phyloP scores from a whole-genome alignment of 2,329 filamentous ascomycete genomes.

The Westerdykella ornata region DNA sequence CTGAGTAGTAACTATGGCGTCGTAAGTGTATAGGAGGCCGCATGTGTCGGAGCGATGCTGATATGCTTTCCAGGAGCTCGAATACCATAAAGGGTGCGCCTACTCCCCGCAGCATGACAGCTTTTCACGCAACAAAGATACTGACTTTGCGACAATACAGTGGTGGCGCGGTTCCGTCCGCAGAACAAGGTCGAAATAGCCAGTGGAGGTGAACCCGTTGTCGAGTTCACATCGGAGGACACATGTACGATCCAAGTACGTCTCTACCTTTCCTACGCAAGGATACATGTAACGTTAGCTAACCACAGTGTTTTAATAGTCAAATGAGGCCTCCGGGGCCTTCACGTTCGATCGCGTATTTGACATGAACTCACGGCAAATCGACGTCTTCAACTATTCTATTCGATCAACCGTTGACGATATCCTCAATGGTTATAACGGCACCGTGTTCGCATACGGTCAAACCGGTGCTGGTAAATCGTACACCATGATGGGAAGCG shows the following conservation, averaged over 20 bases:
- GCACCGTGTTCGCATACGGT: slow-evolving; percentile 96
- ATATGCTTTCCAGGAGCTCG: slow-evolving; percentile 41
- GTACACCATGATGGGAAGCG: slow-evolving; percentile 96
- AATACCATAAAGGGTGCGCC: slow-evolving; percentile 44
- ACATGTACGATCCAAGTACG: slow-evolving; percentile 79
- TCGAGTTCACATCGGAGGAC: slow-evolving; percentile 79
- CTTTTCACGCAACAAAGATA: slow-evolving; percentile 1
- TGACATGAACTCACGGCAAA: slow-evolving; percentile 83
- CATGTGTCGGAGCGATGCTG: slow-evolving; percentile 25
- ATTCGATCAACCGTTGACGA: slow-evolving; percentile 95
- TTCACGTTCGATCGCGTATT: slow-evolving; percentile 97
- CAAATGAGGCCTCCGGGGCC: slow-evolving; percentile 70
- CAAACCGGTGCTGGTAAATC: slow-evolving; percentile 98
- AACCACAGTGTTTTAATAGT: slow-evolving; percentile 49
- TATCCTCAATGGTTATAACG: slow-evolving; percentile 98
- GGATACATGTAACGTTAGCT: background rate
- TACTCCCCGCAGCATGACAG: background rate
- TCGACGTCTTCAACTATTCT: slow-evolving; percentile 96
- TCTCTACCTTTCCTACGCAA: background rate
- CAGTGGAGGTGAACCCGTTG: slow-evolving; percentile 86
- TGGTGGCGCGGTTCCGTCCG: slow-evolving; percentile 94
- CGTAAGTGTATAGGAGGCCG: slow-evolving; percentile 22
- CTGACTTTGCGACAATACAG: slow-evolving; percentile 43
- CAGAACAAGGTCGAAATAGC: slow-evolving; percentile 92
- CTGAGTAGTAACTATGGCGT: slow-evolving; percentile 31